These are phyloP conservation scores for Paspalum notatum DNA, from an alignment of 176 grass and related monocot species.

Conservation along the genomic window DNA sequence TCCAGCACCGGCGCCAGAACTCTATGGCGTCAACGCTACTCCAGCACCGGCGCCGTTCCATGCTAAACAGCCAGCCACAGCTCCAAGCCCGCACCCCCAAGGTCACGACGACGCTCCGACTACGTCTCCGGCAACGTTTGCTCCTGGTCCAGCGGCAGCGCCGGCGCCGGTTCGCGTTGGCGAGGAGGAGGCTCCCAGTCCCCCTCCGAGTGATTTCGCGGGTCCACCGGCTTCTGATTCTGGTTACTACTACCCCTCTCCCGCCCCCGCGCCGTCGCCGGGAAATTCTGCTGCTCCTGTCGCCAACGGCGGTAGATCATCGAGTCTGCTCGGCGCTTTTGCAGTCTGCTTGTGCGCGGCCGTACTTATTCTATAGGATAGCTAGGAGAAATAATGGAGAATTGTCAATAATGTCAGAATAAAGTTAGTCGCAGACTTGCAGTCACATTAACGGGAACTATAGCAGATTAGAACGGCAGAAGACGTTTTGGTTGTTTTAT, in stretches of 20 bases:
- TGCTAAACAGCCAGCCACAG: background rate
- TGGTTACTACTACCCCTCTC: constrained; percentile 7
- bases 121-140: background rate
- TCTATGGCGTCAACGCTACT: background rate
- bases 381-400: background rate
- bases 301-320: background rate
- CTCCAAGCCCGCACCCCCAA: background rate
- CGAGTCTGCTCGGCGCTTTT: constrained; percentile 9
- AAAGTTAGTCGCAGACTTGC: background rate
- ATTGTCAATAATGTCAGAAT: background rate
- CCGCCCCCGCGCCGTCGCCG: constrained; percentile 34
- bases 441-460: too few species aligned
- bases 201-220: background rate
- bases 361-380: constrained; percentile 37
- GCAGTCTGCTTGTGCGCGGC: constrained; percentile 9
- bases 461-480: background rate
- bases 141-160: background rate
- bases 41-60: background rate
- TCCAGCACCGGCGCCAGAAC: background rate
- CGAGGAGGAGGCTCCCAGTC: constrained; percentile 2
- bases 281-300: constrained; percentile 16
- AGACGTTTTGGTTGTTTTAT: background rate
- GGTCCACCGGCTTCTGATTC: background rate
- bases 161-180: background rate
- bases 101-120: background rate